phyloP scores from a whole-genome alignment of 2,329 filamentous ascomycete species.

The Claviceps paspali region DNA sequence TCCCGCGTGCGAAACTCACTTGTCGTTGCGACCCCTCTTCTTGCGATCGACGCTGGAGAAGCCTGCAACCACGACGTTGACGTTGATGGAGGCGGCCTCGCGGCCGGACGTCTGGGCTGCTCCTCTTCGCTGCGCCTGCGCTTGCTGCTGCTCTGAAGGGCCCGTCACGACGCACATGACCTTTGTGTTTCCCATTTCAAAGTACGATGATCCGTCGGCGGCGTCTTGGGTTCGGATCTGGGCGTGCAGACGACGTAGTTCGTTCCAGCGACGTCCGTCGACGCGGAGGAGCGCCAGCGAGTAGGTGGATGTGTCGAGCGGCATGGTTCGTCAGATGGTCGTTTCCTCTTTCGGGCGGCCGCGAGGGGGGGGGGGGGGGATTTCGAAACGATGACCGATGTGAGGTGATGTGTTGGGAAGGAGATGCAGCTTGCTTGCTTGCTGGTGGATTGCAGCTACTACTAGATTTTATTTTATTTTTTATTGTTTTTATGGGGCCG shows the following conservation, averaged over 20 bases:
- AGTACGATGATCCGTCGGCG: constrained; percentile 82
- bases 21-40: constrained; percentile 59
- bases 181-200: constrained; percentile 96
- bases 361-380: too few relatives aligned
- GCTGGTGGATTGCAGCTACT: too few relatives aligned
- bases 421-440: too few relatives aligned
- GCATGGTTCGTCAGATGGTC: too few relatives aligned
- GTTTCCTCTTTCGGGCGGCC: too few relatives aligned
- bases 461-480: too few relatives aligned
- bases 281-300: constrained; percentile 69
- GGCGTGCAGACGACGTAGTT: constrained; percentile 74
- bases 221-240: constrained; percentile 87
- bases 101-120: constrained; percentile 29
- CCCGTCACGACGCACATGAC: constrained; percentile 87
- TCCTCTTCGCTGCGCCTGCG: constrained; percentile 26
- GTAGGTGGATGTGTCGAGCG: constrained; percentile 88
- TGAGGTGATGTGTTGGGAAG: too few relatives aligned
- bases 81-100: constrained; percentile 45
- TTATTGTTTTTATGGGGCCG: too few relatives aligned
- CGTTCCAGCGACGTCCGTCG: constrained; percentile 88
- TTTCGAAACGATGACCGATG: too few relatives aligned
- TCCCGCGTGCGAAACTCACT: constrained; percentile 35
- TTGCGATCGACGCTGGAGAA: constrained; percentile 81
- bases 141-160: constrained; percentile 53
- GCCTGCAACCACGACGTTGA: constrained; percentile 72